Evolutionary conservation across 441 rosid species (phyloP).

Genomic region (Hura crepitans): DNA sequence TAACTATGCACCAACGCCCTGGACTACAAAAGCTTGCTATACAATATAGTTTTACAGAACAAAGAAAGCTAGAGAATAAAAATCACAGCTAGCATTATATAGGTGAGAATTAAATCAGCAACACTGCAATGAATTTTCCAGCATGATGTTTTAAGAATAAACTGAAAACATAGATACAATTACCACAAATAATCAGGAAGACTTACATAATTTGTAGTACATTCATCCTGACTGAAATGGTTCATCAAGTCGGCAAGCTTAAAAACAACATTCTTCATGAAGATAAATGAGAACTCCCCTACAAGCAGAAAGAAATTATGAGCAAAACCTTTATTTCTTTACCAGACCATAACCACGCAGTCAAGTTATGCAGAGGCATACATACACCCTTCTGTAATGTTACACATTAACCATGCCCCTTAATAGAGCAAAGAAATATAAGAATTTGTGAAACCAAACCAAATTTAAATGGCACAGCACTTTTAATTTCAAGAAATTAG

Average conservation of each 20-base stretch:
- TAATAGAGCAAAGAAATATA: neutral
- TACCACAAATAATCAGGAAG: slow-evolving; percentile 12
- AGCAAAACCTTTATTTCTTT: slow-evolving; percentile 6
- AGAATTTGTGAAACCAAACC: neutral
- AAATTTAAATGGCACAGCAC: neutral
- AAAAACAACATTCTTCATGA: slow-evolving; percentile 51
- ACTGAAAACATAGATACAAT: neutral
- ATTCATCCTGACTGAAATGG: slow-evolving; percentile 31
- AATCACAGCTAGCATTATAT: slow-evolving; percentile 1
- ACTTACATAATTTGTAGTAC: slow-evolving; percentile 53
- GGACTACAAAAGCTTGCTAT: neutral
- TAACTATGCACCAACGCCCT: neutral
- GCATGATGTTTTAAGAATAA: neutral
- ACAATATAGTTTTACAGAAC: neutral
- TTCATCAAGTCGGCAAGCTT: slow-evolving; percentile 68
- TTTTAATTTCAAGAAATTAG: slow-evolving; percentile 1
- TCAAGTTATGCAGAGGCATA: neutral
- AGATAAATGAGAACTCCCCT: slow-evolving; percentile 55
- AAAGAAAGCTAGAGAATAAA: neutral
- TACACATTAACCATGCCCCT: slow-evolving; percentile 1
- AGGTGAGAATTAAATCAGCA: neutral
- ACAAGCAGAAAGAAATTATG: slow-evolving; percentile 21
- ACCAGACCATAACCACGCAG: neutral
- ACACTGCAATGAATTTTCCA: neutral
- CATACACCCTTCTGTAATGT: neutral